Percentiles rank a stretch among this genome's conserved stretches.
Conservation (phyloP, 331 rosid species). For the Rhamnella rubrinervis region DNA sequence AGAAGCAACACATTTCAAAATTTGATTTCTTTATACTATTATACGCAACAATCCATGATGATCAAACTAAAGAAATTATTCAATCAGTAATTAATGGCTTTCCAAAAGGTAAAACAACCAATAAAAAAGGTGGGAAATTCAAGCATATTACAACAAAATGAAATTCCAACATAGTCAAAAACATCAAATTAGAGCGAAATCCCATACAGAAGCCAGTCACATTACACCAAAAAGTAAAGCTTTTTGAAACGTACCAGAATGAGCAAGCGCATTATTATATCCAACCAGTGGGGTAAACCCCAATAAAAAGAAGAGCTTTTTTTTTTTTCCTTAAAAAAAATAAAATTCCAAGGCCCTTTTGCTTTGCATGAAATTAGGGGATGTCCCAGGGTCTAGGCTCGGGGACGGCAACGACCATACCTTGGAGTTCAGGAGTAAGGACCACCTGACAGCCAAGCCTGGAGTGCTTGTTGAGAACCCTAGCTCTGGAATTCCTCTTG, state of each 20-base stretch:
- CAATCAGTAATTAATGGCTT: too few relatives aligned
- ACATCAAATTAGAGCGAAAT: slow-evolving; percentile 6
- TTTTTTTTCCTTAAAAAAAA: too few relatives aligned
- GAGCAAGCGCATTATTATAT: slow-evolving; percentile 21
- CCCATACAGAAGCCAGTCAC: slow-evolving; percentile 6
- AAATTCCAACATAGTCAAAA: slow-evolving; percentile 5
- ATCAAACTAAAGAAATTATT: neutral
- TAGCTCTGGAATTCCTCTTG: slow-evolving; percentile 54
- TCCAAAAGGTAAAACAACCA: too few relatives aligned
- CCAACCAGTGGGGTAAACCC: neutral
- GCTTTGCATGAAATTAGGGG: slow-evolving; percentile 36
- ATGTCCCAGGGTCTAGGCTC: slow-evolving; percentile 96
- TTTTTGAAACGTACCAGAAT: slow-evolving; percentile 14
- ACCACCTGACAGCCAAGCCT: slow-evolving; percentile 87
- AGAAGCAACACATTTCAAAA: neutral
- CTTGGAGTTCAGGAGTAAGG: slow-evolving; percentile 72
- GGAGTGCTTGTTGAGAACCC: slow-evolving; percentile 77
- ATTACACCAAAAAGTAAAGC: slow-evolving; percentile 15
- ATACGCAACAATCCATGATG: too few relatives aligned
- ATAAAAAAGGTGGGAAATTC: neutral
- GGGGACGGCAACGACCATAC: slow-evolving; percentile 90
- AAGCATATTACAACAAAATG: neutral
- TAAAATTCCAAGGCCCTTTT: too few relatives aligned
- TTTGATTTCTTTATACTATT: neutral
- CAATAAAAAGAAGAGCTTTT: neutral